Evolutionary conservation across 257 asterid species (phyloP).

Genomic region (Paulownia fortunei): DNA sequence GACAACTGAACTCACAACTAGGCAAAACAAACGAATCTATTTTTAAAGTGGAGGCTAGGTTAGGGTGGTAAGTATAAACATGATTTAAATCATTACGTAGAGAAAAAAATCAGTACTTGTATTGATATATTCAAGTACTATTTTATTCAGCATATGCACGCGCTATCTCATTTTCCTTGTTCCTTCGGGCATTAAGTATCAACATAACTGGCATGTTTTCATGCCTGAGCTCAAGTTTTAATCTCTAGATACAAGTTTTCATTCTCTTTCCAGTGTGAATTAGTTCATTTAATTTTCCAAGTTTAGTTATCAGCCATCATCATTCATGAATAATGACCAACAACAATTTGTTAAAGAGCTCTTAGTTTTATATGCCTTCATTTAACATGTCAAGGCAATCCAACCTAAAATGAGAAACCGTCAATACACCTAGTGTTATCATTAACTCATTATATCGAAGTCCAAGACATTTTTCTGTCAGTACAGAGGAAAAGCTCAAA

Average conservation of each 20-base stretch:
- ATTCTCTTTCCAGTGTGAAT: not conserved
- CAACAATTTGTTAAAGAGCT: not conserved
- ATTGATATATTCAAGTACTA: not conserved
- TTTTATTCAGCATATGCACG: not conserved
- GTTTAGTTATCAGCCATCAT: not conserved
- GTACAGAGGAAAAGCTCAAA: not conserved
- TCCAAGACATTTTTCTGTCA: not conserved
- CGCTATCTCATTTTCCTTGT: not conserved
- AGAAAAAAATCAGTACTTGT: not conserved
- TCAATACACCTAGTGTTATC: not conserved
- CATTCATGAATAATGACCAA: not conserved
- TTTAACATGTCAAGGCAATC: constrained; percentile 9
- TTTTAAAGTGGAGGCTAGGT: not conserved
- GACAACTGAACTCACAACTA: not conserved
- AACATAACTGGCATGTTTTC: not conserved
- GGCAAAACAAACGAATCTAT: constrained; percentile 3
- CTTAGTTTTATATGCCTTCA: not conserved
- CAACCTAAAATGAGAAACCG: not conserved
- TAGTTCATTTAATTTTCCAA: not conserved
- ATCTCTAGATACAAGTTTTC: not conserved
- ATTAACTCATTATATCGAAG: not conserved
- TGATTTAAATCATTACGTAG: not conserved
- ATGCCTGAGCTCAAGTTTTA: not conserved
- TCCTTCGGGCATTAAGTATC: constrained; percentile 3
- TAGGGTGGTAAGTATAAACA: not conserved